These are phyloP conservation scores for Solanum paucissectum DNA, from an alignment of 257 asterid genomes.

Conservation along the genomic window DNA sequence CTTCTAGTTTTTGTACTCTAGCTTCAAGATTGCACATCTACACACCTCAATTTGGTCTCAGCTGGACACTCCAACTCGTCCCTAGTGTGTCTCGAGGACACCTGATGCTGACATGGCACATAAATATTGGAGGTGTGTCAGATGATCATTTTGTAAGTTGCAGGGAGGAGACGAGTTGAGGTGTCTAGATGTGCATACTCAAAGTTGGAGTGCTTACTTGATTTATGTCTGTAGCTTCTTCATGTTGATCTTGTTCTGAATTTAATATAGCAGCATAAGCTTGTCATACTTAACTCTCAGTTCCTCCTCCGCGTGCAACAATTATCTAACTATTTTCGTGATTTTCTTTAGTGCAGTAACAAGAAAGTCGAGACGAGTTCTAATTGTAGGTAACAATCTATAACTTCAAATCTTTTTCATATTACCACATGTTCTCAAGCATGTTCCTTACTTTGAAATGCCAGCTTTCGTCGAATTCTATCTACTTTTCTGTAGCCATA, in stretches of 20 bases:
- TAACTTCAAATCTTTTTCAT: background rate
- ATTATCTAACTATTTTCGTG: background rate
- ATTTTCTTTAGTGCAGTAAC: background rate
- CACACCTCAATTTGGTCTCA: background rate
- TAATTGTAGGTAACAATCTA: background rate
- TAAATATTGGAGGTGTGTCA: background rate
- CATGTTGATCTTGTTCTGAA: background rate
- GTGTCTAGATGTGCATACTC: background rate
- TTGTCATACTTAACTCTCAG: background rate
- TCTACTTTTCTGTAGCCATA: background rate
- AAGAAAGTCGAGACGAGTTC: background rate
- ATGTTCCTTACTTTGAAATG: background rate
- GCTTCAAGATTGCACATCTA: background rate
- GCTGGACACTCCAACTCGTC: background rate
- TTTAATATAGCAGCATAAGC: background rate
- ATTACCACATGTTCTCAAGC: background rate
- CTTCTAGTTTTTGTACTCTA: background rate
- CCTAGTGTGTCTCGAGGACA: background rate
- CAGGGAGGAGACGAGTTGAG: background rate
- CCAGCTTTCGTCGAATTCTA: background rate
- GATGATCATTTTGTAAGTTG: too few relatives aligned
- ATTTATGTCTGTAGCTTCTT: background rate
- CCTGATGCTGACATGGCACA: background rate
- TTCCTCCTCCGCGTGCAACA: background rate
- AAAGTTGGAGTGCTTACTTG: background rate